Conservation (phyloP, 768 basidiomycete species). For the Tricholoma flavovirens region DNA sequence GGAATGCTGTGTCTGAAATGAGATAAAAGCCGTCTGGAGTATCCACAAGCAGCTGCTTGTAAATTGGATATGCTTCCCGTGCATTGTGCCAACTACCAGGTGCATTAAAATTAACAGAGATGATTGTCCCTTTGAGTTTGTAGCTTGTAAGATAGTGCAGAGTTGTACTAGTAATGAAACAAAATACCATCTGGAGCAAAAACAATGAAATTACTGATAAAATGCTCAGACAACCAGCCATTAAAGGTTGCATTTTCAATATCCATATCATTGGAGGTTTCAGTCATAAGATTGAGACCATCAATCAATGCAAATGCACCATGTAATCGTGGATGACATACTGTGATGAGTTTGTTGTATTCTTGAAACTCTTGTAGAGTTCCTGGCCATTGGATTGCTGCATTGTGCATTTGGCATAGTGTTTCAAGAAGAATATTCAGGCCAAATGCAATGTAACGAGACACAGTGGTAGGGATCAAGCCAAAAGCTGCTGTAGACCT, state of each 20-base stretch:
- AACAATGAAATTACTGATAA: not conserved
- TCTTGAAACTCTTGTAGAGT: not conserved
- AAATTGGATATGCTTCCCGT: no score
- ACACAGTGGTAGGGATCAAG: not conserved
- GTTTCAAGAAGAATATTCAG: not conserved
- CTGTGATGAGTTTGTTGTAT: not conserved
- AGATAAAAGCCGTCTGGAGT: not conserved
- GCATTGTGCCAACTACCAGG: not conserved
- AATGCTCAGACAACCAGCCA: not conserved
- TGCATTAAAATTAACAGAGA: not conserved
- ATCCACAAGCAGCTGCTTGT: not conserved
- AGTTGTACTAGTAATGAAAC: not conserved
- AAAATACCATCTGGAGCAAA: not conserved
- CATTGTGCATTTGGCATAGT: no score
- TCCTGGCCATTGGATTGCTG: not conserved
- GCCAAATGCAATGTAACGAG: not conserved
- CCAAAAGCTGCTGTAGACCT: not conserved
- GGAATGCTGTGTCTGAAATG: not conserved
- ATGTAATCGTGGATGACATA: not conserved
- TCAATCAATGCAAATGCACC: not conserved
- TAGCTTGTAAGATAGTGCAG: not conserved
- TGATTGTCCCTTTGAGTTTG: not conserved
- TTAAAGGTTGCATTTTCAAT: not conserved
- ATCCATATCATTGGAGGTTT: not conserved
- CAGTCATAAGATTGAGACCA: not conserved